Conservation (phyloP, 768 basidiomycete genomes). For the Paxillus involutus region DNA sequence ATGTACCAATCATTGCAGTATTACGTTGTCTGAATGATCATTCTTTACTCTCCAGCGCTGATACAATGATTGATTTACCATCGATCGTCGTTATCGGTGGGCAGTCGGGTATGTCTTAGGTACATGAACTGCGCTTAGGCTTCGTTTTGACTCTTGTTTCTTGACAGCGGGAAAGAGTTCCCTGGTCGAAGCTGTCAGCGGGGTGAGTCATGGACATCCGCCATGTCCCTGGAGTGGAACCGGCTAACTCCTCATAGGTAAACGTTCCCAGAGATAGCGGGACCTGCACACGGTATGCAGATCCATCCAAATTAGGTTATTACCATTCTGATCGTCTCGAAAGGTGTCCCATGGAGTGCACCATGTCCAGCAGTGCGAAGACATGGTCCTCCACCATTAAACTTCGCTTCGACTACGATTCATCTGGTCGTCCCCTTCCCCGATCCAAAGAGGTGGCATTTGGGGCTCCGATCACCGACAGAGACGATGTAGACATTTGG, state of each 20-base stretch:
- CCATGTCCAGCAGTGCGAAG: slow-evolving; percentile 38
- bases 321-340: background rate
- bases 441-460: slow-evolving; percentile 26
- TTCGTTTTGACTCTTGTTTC: background rate
- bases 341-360: slow-evolving; percentile 57
- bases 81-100: slow-evolving; percentile 55
- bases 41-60: slow-evolving; percentile 32
- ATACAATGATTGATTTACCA: slow-evolving; percentile 43
- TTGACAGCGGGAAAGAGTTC: slow-evolving; percentile 57
- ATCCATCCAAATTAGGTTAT: background rate
- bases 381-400: slow-evolving; percentile 47
- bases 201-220: too few species aligned
- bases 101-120: slow-evolving; percentile 45
- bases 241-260: too few species aligned
- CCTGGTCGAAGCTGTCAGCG: slow-evolving; percentile 55
- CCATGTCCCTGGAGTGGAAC: too few species aligned
- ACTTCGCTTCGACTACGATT: slow-evolving; percentile 36
- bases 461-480: slow-evolving; percentile 32
- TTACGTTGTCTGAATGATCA: background rate
- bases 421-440: slow-evolving; percentile 23
- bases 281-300: slow-evolving; percentile 52
- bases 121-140: too few species aligned
- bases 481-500: slow-evolving; percentile 36
- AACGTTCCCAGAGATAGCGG: slow-evolving; percentile 62
- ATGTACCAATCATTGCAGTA: slow-evolving; percentile 2